Base-by-base conservation (phyloP, 148 eudicot species). In the Persicaria maculosa region DNA sequence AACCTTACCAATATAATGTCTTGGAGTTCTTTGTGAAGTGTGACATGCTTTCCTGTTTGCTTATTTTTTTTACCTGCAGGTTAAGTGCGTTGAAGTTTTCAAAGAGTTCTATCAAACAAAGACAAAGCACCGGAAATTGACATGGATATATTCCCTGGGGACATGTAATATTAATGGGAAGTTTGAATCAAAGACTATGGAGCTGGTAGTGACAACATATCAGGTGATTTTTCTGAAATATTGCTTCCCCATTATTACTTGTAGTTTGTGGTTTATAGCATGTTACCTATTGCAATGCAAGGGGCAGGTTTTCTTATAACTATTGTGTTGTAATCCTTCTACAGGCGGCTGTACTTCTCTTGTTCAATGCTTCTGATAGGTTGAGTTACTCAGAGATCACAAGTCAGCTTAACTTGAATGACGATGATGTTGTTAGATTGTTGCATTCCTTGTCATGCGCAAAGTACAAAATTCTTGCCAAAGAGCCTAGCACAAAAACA, bases 11-110 rank as follows among this genome's bases (percentile, higher is more conserved):
- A 31, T 72, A 6, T 50, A 47, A 31, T 9, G 44, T 25, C 1
- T 19, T 47, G 14, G 43, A 6, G n/a, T 22, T 50, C 7, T 50
- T 1, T 20, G 55, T 17, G 45, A 20, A 20, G 43, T 47, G 47
- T 16, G 7, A 71, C 22, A 15, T n/a, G 6, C 22, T 71, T 10
- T 0, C 12, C 1, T 46, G 57, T 47, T 48, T 19, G 7, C 20
- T 4, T n/a, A n/a, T n/a, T 8, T 74, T 7, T 44, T 44, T 64
- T 25, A 59, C 25, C 57, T 77, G 47, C 46, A 93, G 96, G 96
- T 88, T 50, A 90, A 80, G 77, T 93, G 97, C 48, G 97, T 93
- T 67, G 97, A 93, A 85, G 97, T 90, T 53, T 93, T 93, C 73
- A 86, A 79, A 80, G 90, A 93, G 71, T 93, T 88, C 81, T 93